Base-by-base conservation (phyloP, 768 basidiomycete species). In the Dioszegia crocea region DNA sequence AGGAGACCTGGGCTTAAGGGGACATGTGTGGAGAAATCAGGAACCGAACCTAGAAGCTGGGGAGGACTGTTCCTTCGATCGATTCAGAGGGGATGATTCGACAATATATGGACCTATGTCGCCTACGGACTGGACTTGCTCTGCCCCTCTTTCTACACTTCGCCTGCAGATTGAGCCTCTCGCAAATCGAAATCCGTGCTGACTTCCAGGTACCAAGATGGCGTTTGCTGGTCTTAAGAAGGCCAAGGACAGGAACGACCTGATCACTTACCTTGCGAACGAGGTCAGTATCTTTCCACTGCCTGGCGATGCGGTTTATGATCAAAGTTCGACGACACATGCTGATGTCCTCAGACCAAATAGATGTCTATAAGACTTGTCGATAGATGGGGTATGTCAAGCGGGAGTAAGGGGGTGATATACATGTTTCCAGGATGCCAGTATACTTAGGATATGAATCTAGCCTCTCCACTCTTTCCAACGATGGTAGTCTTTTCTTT, bases 171-270 rank as follows among this genome's bases (percentile, higher is more conserved):
- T 19, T 41, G 33, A 41, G 16, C 23, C 16, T 4, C 21, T 6
- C 6, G 8, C 33, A 17, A 16, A 4, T 39, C 6, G 24, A 24
- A 24, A 19, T 3, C 17, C 16, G 16, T 26, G 62, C 62, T 63
- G 38, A 64, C 52, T 33, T 27, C 24, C 55, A 59, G 92, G 93
- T 47, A 96, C 93, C 50, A 96, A 94, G 82, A 97, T 97, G 93
- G 93, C 92, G 58, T 97, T 96, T 70, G 91, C 92, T 65, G 94
- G 94, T 72, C 80, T 98, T 77, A 98, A 97, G 87, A 98, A 97
- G 85, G 90, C 90, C 10, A 91, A 92, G 83, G 93, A 97, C 78
- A 86, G 93, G 80, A 88, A 85, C 76, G 93, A 98, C 80, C 86
- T 98, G 71, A 83, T 97, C 73, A 85, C 91, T 59, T 62, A 73